phyloP scores from a whole-genome alignment of 345 rosid genomes.

The Arabis hirsuta region DNA sequence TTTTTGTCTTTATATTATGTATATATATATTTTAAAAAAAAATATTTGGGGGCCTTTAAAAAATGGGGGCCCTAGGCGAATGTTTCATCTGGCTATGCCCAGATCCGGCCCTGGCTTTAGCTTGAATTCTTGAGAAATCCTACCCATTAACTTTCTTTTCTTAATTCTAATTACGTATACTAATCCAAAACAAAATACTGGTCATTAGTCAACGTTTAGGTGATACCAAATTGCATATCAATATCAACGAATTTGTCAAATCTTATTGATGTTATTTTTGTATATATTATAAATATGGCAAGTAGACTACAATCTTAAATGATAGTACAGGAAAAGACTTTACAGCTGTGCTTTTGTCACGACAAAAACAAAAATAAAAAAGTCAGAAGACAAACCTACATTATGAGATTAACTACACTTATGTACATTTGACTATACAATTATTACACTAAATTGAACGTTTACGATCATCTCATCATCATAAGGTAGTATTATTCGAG shows the following conservation, averaged over 20 bases:
- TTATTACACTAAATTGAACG: background rate
- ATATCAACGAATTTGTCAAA: background rate
- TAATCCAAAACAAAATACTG: too few relatives aligned
- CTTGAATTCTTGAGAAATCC: background rate
- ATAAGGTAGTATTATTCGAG: background rate
- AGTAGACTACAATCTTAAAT: conserved; percentile 32
- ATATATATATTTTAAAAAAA: too few relatives aligned
- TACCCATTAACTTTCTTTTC: background rate
- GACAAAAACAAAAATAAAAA: background rate
- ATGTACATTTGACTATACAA: too few relatives aligned
- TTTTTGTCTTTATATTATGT: too few relatives aligned
- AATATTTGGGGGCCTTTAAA: too few relatives aligned
- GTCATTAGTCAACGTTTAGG: conserved; percentile 23
- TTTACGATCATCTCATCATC: background rate
- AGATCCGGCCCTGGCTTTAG: background rate
- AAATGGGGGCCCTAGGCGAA: too few relatives aligned
- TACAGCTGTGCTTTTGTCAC: conserved; percentile 39
- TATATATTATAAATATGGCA: background rate
- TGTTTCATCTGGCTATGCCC: too few relatives aligned
- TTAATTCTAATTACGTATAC: too few relatives aligned
- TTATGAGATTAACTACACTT: background rate
- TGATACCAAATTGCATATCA: conserved; percentile 8
- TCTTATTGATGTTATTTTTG: background rate
- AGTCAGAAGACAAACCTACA: conserved; percentile 34
- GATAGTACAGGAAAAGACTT: conserved; percentile 19